These are phyloP conservation scores for Nemania diffusa DNA, from an alignment of 2,329 filamentous ascomycete genomes.

Conservation along the genomic window DNA sequence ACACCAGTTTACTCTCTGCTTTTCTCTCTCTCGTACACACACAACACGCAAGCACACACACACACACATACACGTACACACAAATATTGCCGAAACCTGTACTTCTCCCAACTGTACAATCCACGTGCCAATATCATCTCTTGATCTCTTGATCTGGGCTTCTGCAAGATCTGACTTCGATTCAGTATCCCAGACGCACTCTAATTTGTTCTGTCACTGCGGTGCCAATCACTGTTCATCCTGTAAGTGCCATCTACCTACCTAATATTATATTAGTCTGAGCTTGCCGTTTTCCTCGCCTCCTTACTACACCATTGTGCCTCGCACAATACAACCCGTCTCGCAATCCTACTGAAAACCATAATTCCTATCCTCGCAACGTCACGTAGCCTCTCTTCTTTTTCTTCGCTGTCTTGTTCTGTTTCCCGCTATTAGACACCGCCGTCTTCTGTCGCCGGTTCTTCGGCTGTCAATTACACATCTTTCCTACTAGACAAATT, in stretches of 20 bases:
- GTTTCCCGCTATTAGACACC: slow-evolving; percentile 14
- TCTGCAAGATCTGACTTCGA: not conserved
- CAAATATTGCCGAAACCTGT: not conserved
- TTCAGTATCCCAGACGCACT: not conserved
- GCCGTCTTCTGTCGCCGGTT: slow-evolving; percentile 21
- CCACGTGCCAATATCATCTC: not conserved
- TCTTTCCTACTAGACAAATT: slow-evolving; percentile 31
- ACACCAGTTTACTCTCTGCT: too few species aligned
- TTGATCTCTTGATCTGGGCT: not conserved
- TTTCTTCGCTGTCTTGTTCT: slow-evolving; percentile 18
- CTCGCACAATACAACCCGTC: slow-evolving; percentile 16
- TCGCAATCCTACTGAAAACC: slow-evolving; percentile 21
- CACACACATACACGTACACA: not conserved
- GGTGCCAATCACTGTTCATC: not conserved
- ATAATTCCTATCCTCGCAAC: slow-evolving; percentile 13
- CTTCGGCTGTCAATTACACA: slow-evolving; percentile 29
- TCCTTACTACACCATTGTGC: slow-evolving; percentile 24
- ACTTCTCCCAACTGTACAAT: not conserved
- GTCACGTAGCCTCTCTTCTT: slow-evolving; percentile 8
- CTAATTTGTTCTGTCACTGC: slow-evolving; percentile 4
- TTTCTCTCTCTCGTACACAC: not conserved
- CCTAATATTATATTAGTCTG: slow-evolving; percentile 1
- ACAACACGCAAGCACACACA: slow-evolving; percentile 9
- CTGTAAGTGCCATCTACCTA: slow-evolving; percentile 17
- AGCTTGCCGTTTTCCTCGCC: slow-evolving; percentile 29